phyloP scores from a whole-genome alignment of 2,329 filamentous ascomycete genomes.

The Monilinia aucupariae region DNA sequence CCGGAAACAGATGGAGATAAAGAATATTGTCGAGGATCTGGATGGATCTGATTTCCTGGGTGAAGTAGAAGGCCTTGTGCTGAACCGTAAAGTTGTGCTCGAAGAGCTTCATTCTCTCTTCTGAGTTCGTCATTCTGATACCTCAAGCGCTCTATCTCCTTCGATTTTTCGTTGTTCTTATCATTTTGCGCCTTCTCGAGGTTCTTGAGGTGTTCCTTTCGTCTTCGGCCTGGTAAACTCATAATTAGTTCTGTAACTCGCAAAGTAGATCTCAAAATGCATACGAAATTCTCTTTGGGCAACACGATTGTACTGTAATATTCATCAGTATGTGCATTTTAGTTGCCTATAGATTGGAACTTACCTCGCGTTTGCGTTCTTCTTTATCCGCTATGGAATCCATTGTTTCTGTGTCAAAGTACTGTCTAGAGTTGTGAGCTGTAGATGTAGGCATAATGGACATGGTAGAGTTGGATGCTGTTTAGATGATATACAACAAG shows the following conservation, averaged over 20 bases:
- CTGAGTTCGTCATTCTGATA: constrained; percentile 39
- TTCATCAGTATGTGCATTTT: not conserved
- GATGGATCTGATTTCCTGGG: constrained; percentile 21
- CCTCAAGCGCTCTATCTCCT: constrained; percentile 40
- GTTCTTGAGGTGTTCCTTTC: constrained; percentile 42
- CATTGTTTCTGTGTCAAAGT: constrained; percentile 29
- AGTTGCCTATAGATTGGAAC: constrained; percentile 9
- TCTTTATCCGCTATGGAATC: constrained; percentile 34
- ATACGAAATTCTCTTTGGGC: constrained; percentile 43
- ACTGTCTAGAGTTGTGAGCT: constrained; percentile 26
- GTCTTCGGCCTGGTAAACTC: constrained; percentile 37
- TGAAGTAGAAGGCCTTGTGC: constrained; percentile 28
- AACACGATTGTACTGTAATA: constrained; percentile 38
- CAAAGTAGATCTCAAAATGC: constrained; percentile 20
- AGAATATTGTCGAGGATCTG: constrained; percentile 33
- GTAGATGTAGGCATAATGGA: constrained; percentile 23
- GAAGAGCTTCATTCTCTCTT: constrained; percentile 39
- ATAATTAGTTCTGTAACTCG: constrained; percentile 19
- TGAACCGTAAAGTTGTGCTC: constrained; percentile 36
- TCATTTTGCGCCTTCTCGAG: constrained; percentile 41
- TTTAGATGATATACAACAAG: constrained; percentile 15
- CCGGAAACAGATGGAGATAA: constrained; percentile 35
- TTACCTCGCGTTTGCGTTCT: constrained; percentile 36
- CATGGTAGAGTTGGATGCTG: constrained; percentile 21
- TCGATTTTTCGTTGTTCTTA: constrained; percentile 37